Evolutionary conservation across 2,329 filamentous ascomycete species (phyloP).

Genomic region (Sporothrix dimorphospora): DNA sequence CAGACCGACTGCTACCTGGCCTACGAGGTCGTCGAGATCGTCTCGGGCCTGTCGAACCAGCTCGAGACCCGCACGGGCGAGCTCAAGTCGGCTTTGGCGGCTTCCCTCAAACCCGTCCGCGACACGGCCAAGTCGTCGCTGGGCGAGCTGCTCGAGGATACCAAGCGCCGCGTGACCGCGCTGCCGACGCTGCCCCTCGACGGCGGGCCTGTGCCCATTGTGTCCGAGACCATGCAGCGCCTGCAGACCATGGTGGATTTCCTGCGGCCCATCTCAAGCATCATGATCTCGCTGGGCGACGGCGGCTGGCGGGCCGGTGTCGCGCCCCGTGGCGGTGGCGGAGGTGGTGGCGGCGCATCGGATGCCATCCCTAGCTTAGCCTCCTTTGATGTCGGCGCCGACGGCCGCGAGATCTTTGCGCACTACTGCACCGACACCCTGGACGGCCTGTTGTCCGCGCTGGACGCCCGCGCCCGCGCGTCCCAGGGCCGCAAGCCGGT

Average conservation of each 20-base stretch:
- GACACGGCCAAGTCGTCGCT: constrained; percentile 91
- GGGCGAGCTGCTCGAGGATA: constrained; percentile 81
- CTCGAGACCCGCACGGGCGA: constrained; percentile 78
- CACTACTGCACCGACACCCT: constrained; percentile 91
- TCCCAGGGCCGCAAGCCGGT: constrained; percentile 67
- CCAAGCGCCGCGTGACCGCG: constrained; percentile 66
- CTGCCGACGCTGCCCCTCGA: constrained; percentile 74
- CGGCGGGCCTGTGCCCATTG: constrained; percentile 75
- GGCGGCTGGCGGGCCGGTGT: constrained; percentile 75
- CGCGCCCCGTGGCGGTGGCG: constrained; percentile 40
- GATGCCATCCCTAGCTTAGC: constrained; percentile 71
- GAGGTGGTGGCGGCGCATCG: constrained; percentile 38
- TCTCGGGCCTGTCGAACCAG: constrained; percentile 76
- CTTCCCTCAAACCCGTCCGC: constrained; percentile 83
- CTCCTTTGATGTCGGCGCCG: constrained; percentile 85
- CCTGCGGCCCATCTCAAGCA: constrained; percentile 80
- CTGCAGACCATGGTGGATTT: constrained; percentile 87
- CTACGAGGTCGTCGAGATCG: constrained; percentile 92
- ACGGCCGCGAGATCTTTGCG: constrained; percentile 84
- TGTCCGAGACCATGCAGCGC: constrained; percentile 82
- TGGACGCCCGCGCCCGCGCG: constrained; percentile 72
- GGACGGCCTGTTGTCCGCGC: constrained; percentile 72
- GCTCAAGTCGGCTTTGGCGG: constrained; percentile 78
- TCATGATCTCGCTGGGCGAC: constrained; percentile 90
- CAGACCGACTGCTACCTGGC: constrained; percentile 92